Conservation (phyloP, 345 rosid species). For the Eucalyptus shirleyi region DNA sequence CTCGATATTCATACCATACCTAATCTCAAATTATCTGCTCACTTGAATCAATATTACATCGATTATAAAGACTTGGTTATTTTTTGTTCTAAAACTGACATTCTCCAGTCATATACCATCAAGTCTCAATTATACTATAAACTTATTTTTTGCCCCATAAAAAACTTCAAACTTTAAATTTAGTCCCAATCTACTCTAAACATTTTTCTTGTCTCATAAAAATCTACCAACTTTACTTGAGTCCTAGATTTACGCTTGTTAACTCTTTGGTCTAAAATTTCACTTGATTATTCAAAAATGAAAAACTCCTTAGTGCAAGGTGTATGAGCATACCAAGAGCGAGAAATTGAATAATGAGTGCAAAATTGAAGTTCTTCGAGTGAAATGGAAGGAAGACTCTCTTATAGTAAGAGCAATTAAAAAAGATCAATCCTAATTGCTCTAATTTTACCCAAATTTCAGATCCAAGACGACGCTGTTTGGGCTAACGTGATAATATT, state of each 20-base stretch:
- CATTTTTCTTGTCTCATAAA: neutral
- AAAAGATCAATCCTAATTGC: neutral
- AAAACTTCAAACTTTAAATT: no score
- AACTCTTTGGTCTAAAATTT: no score
- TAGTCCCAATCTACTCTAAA: neutral
- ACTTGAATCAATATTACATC: neutral
- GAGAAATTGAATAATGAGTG: neutral
- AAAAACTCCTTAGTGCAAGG: neutral
- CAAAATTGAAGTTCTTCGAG: neutral
- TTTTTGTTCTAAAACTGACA: no score
- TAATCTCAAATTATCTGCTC: neutral
- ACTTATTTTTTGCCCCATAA: no score
- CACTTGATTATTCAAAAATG: no score
- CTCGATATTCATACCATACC: no score
- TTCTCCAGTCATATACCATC: neutral
- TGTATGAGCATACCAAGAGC: neutral
- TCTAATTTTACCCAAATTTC: neutral
- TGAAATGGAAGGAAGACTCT: neutral
- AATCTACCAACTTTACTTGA: neutral
- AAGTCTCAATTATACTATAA: neutral
- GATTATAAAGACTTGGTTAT: neutral
- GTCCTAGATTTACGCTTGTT: neutral
- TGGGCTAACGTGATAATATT: neutral
- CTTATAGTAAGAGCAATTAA: neutral
- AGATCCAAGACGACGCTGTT: rapidly evolving